Evolutionary conservation across 2,329 filamentous ascomycete genomes (phyloP).

Genomic region (Colletotrichum limetticola): DNA sequence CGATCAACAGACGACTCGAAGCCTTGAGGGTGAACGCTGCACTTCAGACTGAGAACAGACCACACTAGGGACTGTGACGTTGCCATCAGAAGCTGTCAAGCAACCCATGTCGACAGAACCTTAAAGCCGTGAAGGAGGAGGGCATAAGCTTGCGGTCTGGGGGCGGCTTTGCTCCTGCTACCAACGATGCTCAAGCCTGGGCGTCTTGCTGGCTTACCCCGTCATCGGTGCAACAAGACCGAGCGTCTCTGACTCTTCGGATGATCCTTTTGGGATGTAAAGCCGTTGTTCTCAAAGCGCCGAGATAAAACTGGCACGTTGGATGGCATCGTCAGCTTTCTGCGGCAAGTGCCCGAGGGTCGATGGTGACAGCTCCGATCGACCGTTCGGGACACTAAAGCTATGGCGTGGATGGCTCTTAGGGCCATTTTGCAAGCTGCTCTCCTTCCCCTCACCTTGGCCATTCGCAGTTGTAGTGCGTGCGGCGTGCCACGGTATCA

Average conservation of each 20-base stretch:
- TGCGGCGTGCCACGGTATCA: neutral
- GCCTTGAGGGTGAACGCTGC: slow-evolving; percentile 25
- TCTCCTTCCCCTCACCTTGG: neutral
- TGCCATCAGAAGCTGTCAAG: slow-evolving; percentile 18
- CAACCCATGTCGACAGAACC: slow-evolving; percentile 29
- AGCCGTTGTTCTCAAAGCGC: slow-evolving; percentile 21
- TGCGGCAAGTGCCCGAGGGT: slow-evolving; percentile 6
- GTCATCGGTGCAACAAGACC: neutral
- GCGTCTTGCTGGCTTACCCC: slow-evolving; percentile 8
- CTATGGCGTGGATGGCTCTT: neutral
- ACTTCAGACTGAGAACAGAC: slow-evolving; percentile 26
- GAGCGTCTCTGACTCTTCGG: slow-evolving; percentile 7
- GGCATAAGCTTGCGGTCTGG: neutral
- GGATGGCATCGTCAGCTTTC: slow-evolving; percentile 9
- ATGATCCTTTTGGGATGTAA: slow-evolving; percentile 15
- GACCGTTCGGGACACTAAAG: neutral
- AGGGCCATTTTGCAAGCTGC: neutral
- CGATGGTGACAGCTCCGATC: slow-evolving; percentile 11
- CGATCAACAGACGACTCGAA: slow-evolving; percentile 22
- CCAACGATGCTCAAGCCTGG: neutral
- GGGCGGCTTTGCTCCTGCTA: slow-evolving; percentile 7
- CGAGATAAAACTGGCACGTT: neutral
- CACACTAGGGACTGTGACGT: slow-evolving; percentile 24
- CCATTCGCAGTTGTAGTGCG: neutral
- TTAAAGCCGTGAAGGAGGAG: slow-evolving; percentile 7